Evolutionary conservation across 2,329 filamentous ascomycete genomes (phyloP).

Genomic region (Arthrobotrys iridis): DNA sequence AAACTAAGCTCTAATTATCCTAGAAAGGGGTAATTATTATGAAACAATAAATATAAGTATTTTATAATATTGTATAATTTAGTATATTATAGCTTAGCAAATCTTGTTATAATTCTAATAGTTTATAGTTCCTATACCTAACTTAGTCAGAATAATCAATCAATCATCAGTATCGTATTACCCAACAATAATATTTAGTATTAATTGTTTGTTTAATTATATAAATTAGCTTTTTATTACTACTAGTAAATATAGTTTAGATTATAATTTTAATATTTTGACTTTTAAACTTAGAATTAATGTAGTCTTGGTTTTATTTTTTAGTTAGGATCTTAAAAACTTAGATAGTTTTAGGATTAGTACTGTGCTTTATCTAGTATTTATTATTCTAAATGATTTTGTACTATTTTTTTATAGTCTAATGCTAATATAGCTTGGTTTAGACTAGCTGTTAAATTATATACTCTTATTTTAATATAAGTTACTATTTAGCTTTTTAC

Average conservation of each 20-base stretch:
- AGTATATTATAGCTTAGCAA: not conserved
- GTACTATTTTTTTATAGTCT: not conserved
- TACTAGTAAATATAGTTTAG: too few species aligned
- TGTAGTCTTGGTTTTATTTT: not conserved
- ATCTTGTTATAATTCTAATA: not conserved
- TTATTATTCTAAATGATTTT: not conserved
- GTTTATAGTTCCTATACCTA: too few species aligned
- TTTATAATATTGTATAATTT: not conserved
- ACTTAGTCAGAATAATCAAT: too few species aligned
- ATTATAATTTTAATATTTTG: not conserved
- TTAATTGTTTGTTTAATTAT: not conserved
- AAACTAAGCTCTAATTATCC: not conserved
- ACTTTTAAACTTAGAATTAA: not conserved
- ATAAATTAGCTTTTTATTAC: not conserved
- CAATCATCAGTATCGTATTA: too few species aligned
- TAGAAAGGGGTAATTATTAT: slow-evolving; percentile 1
- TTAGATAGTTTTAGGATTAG: not conserved
- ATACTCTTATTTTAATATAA: not conserved
- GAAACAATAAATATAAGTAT: not conserved
- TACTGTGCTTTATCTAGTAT: not conserved
- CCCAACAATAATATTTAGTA: not conserved
- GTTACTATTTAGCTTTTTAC: not conserved
- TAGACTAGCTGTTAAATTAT: not conserved
- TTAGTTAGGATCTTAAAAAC: not conserved
- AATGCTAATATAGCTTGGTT: not conserved